Conservation (phyloP, 495 filamentous ascomycete genomes). For the Annulohypoxylon bovei region DNA sequence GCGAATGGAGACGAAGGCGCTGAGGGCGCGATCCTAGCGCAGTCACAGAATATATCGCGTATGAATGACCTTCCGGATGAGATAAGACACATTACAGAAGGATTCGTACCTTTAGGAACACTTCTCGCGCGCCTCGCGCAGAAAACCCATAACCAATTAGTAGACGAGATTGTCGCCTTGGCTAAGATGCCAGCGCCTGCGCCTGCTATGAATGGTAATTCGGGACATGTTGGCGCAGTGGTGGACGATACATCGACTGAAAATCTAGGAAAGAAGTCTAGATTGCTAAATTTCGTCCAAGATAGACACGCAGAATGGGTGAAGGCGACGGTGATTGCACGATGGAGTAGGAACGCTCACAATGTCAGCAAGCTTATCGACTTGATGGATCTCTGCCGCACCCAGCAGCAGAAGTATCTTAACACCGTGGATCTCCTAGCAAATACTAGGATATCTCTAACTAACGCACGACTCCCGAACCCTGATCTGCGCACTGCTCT, state of each 20-base stretch:
- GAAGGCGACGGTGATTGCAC: slow-evolving; percentile 85
- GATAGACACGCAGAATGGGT: slow-evolving; percentile 72
- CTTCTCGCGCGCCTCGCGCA: slow-evolving; percentile 82
- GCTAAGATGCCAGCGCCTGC: slow-evolving; percentile 69
- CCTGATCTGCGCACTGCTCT: slow-evolving; percentile 92
- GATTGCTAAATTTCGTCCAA: slow-evolving; percentile 75
- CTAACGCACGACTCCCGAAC: slow-evolving; percentile 74
- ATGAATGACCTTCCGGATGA: slow-evolving; percentile 73
- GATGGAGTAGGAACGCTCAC: slow-evolving; percentile 83
- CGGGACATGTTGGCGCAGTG: slow-evolving; percentile 34
- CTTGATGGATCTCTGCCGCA: slow-evolving; percentile 74
- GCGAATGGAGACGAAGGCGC: slow-evolving; percentile 40
- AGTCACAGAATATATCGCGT: slow-evolving; percentile 34
- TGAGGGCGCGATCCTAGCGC: slow-evolving; percentile 34
- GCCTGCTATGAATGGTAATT: slow-evolving; percentile 61
- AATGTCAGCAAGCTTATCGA: slow-evolving; percentile 87
- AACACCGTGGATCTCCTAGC: slow-evolving; percentile 68
- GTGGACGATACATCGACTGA: slow-evolving; percentile 67
- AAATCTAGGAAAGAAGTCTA: slow-evolving; percentile 82
- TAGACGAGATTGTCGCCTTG: slow-evolving; percentile 73
- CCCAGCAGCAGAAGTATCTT: slow-evolving; percentile 65
- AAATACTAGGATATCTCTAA: slow-evolving; percentile 73
- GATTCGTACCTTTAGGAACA: slow-evolving; percentile 73
- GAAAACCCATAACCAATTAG: slow-evolving; percentile 79
- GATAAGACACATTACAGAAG: slow-evolving; percentile 79